Base-by-base conservation (phyloP, 306 rosid species). In the Rosa lucieae region DNA sequence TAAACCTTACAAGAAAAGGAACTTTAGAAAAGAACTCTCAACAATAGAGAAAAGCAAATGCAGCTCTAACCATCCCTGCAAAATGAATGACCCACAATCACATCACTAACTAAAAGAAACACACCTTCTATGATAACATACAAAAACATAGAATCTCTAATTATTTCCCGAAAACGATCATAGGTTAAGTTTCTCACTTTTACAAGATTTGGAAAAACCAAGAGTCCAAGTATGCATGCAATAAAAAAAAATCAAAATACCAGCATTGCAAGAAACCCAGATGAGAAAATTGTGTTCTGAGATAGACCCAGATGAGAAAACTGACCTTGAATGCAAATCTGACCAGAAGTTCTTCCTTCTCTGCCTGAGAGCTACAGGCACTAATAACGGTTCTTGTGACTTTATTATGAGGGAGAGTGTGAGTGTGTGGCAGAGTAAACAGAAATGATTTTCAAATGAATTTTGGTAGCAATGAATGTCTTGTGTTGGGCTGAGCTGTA, bases 1-100 rank as follows among this genome's bases (percentile, higher is more conserved):
- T 59, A 65, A 76, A 67, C 18, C 5, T 42, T 8, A 46, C 8
- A 32, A 40, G 62, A 37, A 52, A 35, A 62, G 29, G 53, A 32
- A 29, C 12, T 10, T n/a, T 7, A 14, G 61, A 74, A 14, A 40
- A n/a, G n/a, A 14, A 14, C 43, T 58, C 68, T 20, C 51, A 42
- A 53, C 32, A 46, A 47, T 55, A 70, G 48, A 72, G 70, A 70
- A 73, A 40, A 77, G 70, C 55, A 75, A 47, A 56, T 78, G 77
- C 73, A 78, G 66, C 73, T 44, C 67, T 4, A 61, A 23, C 55
- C 55, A 82, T 18, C 44, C 84, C 89, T 84, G 83, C 82, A 82
- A 81, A 82, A 82, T 42, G 74, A 61, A 73, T 79, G 78, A 62
- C 75, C 72, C 67, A 70, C 72, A 47, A 37, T 62, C 51, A 74